Conservation (phyloP, 2,329 filamentous ascomycete genomes). For the Pseudocercospora fijiensis region DNA sequence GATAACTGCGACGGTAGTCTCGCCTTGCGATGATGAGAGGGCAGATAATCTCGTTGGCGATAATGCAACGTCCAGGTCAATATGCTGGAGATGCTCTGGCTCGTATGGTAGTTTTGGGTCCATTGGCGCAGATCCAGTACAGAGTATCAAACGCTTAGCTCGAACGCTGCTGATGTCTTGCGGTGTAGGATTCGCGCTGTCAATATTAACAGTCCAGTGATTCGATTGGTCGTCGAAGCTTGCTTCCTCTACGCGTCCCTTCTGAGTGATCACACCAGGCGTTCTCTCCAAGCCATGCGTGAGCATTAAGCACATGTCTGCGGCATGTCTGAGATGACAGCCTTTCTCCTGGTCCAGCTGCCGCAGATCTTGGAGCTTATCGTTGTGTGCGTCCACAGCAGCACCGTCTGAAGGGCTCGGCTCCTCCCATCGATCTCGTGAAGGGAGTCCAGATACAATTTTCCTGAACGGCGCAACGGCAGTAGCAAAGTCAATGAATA, state of each 20-base stretch:
- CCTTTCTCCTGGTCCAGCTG: conserved; percentile 57
- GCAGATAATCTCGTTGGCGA: conserved; percentile 52
- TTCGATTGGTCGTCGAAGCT: conserved; percentile 41
- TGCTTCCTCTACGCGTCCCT: conserved; percentile 44
- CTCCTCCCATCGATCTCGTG: conserved; percentile 34
- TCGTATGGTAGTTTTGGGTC: conserved; percentile 46
- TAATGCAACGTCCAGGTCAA: conserved; percentile 58
- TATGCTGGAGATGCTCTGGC: conserved; percentile 42
- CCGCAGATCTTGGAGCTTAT: conserved; percentile 56
- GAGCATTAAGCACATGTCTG: conserved; percentile 54
- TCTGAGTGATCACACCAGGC: conserved; percentile 43
- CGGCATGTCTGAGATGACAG: conserved; percentile 58
- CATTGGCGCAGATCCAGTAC: conserved; percentile 58
- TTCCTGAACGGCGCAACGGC: conserved; percentile 54
- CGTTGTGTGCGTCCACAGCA: conserved; percentile 40
- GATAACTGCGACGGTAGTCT: conserved; percentile 55
- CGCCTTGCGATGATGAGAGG: conserved; percentile 41
- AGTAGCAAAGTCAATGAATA: conserved; percentile 59
- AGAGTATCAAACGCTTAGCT: conserved; percentile 52
- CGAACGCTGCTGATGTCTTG: conserved; percentile 39
- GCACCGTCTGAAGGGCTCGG: conserved; percentile 32
- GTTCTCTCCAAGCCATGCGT: conserved; percentile 48
- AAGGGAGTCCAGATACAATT: conserved; percentile 50
- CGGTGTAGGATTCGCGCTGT: conserved; percentile 30
- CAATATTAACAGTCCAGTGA: conserved; percentile 42